These are phyloP conservation scores for Hypericum perforatum DNA, from an alignment of 345 rosid genomes.

Conservation along the genomic window DNA sequence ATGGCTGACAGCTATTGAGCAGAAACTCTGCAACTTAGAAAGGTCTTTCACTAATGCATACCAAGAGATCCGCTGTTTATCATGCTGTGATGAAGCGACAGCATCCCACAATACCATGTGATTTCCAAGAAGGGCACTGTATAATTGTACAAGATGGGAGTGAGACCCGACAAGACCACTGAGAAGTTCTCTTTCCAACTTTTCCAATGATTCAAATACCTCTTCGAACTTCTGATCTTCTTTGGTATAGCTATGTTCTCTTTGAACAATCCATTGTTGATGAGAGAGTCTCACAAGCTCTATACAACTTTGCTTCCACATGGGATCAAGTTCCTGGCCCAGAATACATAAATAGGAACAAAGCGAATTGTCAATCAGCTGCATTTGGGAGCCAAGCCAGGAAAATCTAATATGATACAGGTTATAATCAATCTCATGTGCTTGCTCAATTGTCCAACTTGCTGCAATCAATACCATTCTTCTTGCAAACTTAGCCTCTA, in stretches of 20 bases:
- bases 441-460: slow-evolving; percentile 80
- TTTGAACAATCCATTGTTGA: slow-evolving; percentile 68
- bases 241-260: slow-evolving; percentile 22
- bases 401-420: slow-evolving; percentile 59
- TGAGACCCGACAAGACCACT: slow-evolving; percentile 42
- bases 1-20: slow-evolving; percentile 38
- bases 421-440: slow-evolving; percentile 52
- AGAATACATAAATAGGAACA: slow-evolving; percentile 34
- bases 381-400: slow-evolving; percentile 54
- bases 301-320: slow-evolving; percentile 55
- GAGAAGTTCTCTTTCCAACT: slow-evolving; percentile 52
- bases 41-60: slow-evolving; percentile 54
- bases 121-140: slow-evolving; percentile 46
- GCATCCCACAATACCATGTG: slow-evolving; percentile 64
- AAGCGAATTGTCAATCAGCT: slow-evolving; percentile 32
- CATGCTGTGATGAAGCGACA: slow-evolving; percentile 37
- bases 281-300: slow-evolving; percentile 51
- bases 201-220: slow-evolving; percentile 44
- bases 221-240: slow-evolving; percentile 31
- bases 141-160: slow-evolving; percentile 35
- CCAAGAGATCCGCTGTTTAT: slow-evolving; percentile 43
- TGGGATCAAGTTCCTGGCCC: slow-evolving; percentile 48
- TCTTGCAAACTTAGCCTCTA: slow-evolving; percentile 26
- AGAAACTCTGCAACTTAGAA: slow-evolving; percentile 37
- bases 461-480: slow-evolving; percentile 62